These are phyloP conservation scores for Magnaporthiopsis incrustans DNA, from an alignment of 2,329 filamentous ascomycete genomes.

Conservation along the genomic window DNA sequence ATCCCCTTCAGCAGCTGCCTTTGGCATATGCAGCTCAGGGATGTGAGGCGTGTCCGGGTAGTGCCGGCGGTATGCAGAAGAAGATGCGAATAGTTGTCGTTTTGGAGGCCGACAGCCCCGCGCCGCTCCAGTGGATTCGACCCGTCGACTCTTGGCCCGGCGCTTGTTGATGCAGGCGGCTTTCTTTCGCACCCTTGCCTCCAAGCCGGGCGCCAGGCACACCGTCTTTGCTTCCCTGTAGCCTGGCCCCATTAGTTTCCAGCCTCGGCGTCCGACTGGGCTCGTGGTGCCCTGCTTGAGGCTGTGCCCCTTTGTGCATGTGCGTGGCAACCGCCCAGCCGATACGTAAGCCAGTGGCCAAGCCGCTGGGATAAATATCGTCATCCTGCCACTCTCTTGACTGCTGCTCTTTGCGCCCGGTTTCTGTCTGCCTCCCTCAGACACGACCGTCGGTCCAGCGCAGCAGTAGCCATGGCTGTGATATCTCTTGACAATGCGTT, in stretches of 20 bases:
- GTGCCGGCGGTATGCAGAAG: neutral
- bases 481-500: conserved; percentile 35
- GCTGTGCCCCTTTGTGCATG: neutral
- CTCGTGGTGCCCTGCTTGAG: neutral
- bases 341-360: neutral
- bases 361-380: neutral
- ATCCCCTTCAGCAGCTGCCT: neutral
- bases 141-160: neutral
- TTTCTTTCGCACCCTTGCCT: neutral
- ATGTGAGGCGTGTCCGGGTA: neutral
- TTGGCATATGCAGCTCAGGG: neutral
- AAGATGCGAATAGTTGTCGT: neutral
- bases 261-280: neutral
- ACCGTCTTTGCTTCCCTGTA: neutral
- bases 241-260: neutral
- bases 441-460: neutral
- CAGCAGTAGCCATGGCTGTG: conserved; percentile 22
- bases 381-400: neutral
- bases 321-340: neutral
- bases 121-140: neutral
- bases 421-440: neutral
- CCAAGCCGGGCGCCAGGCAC: neutral
- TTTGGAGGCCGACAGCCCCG: neutral
- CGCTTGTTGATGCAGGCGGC: neutral
- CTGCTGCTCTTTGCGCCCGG: neutral